A percentile compares a stretch with the other conserved stretches of the same genome.
Evolutionary conservation across 1,139 yeast genomes (phyloP).

Genomic region (Protomyces macrosporus): DNA sequence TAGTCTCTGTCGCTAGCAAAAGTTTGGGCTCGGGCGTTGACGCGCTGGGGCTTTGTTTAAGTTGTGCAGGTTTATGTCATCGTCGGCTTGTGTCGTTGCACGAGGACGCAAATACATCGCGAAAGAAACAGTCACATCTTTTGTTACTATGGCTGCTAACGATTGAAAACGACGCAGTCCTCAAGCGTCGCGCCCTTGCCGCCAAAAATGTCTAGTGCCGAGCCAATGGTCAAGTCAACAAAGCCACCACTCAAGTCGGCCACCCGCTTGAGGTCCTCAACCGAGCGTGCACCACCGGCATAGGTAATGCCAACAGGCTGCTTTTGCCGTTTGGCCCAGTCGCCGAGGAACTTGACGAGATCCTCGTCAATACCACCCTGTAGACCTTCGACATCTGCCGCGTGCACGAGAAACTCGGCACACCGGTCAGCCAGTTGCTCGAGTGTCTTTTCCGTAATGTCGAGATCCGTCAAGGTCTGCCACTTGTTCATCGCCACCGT

Average conservation of each 20-base stretch:
- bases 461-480: slow-evolving; percentile 77
- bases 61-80: too few species aligned
- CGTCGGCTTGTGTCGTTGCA: too few species aligned
- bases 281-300: slow-evolving; percentile 91
- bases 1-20: too few species aligned
- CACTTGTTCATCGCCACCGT: slow-evolving; percentile 94
- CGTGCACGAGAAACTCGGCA: slow-evolving; percentile 84
- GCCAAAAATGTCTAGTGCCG: slow-evolving; percentile 91
- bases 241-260: slow-evolving; percentile 62
- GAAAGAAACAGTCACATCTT: not conserved
- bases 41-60: too few species aligned
- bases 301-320: slow-evolving; percentile 67
- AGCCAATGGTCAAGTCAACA: slow-evolving; percentile 88
- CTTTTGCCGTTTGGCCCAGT: slow-evolving; percentile 51
- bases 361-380: slow-evolving; percentile 86
- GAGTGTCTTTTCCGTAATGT: slow-evolving; percentile 53
- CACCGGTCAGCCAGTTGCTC: slow-evolving; percentile 57
- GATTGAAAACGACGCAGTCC: slow-evolving; percentile 72
- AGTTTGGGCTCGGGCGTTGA: too few species aligned
- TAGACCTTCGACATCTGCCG: slow-evolving; percentile 96
- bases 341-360: slow-evolving; percentile 62
- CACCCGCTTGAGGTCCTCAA: slow-evolving; percentile 64
- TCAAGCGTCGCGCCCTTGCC: slow-evolving; percentile 69
- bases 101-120: too few species aligned
- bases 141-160: not conserved